Evolutionary conservation across 768 basidiomycete genomes (phyloP), one percentile per base, ranked within the genome.

Genomic region (Auricularia cornea): DNA sequence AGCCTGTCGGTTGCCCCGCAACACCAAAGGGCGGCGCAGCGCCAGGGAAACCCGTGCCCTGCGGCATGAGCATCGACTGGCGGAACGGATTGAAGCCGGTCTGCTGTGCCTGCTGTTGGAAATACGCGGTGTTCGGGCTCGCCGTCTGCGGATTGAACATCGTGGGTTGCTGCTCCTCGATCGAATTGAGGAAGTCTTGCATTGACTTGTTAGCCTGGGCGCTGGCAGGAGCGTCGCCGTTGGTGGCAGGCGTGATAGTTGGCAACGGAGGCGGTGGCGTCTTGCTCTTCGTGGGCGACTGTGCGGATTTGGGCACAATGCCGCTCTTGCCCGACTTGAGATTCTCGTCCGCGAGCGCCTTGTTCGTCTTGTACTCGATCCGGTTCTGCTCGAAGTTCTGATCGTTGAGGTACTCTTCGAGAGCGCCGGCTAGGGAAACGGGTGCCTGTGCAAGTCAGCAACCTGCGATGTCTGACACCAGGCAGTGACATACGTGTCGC

Each of bases 321-420:
- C 59, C 59, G 30, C 33, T 51, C 35, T 63, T 63, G 63, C 48
- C 56, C 59, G 51, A 18, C 61, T 61, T 71, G 11, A 72, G 66
- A 26, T 69, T 72, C 62, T 71, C 72, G 65, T 90, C 90, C 2
- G 83, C 81, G 3, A 83, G 79, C 4, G 80, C 82, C 74, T 91
- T 92, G 72, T 86, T 92, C 28, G 86, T 79, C 75, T 83, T 94
- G 77, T 99, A 98, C 70, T 98, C 97, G 10, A 89, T 77, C 65
- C 96, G 79, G 74, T 98, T 98, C 74, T 92, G 87, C 73, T 98
- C 97, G 68, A 99, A 99, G 70, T 94, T 94, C 28, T 95, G 91
- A 74, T 99, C 97, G 63, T 92, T 87, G 60, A 99, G 81, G 72
- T 98, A 99, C 70, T 98, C 96, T 72, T 98, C 90, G 32, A 99